Evolutionary conservation across 768 basidiomycete genomes (phyloP), one percentile per base, ranked within the genome.

Genomic region (Lactarius psammicola): DNA sequence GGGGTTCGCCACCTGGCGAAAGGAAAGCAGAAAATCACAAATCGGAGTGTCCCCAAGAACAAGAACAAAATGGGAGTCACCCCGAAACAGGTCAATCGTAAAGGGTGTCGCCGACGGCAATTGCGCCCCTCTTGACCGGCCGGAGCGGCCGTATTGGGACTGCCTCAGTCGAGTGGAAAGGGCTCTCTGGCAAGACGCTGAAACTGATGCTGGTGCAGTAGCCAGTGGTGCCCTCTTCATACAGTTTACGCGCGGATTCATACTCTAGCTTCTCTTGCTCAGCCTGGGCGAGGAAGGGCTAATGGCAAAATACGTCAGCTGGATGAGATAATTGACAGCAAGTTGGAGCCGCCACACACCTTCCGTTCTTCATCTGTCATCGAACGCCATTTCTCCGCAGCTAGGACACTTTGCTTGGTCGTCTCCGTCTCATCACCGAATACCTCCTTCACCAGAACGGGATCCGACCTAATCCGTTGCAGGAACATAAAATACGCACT

Each of bases 191-290:
- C 36, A 91, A 80, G 74, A 92, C 87, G 76, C 88, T 90, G 74
- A 92, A 92, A 74, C 90, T 91, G 82, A 92, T 90, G 74, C 83
- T 90, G 17, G 85, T 84, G 10, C 84, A 84, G 70, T 86, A 83
- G 13, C 82, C 86, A 11, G 84, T 81, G 26, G 87, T 82, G 61
- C 90, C 90, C 72, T 94, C 91, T 75, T 97, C 94, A 72, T 97
- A 97, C 57, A 93, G 70, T 75, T 90, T 85, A 54, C 92, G 82
- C 40, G 93, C 90, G 38, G 86, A 83, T 73, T 95, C 93, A 76
- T 96, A 96, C 71, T 94, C 90, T 78, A 93, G 86, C 79, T 96
- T 96, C 83, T 96, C 94, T 74, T 92, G 89, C 75, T 96, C 94
- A 17, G 94, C 95, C 76, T 94, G 93, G 18, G 90, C 89, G 49